Conservation (phyloP, 140 eudicot species). For the Bidens hawaiensis region DNA sequence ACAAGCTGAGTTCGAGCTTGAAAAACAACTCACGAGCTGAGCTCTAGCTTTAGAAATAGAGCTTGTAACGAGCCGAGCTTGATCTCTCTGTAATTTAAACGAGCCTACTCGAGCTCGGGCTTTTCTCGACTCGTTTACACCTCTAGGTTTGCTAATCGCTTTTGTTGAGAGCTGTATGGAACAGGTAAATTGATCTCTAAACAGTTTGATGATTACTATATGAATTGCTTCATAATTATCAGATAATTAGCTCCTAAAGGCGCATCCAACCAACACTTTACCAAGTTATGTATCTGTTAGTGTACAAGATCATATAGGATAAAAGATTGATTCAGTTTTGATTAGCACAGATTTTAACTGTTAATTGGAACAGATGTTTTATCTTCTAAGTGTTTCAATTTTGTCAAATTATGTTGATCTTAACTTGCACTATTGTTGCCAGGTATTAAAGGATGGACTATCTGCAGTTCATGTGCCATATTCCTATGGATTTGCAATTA, state of each 20-base stretch:
- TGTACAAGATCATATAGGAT: neutral
- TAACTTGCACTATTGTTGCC: slow-evolving; percentile 23
- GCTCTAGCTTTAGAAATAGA: no score
- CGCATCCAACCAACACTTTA: neutral
- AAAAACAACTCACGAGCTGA: no score
- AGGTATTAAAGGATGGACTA: slow-evolving; percentile 89
- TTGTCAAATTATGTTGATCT: slow-evolving; percentile 14
- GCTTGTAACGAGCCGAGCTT: no score
- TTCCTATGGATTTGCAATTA: slow-evolving; percentile 96
- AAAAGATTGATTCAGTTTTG: neutral
- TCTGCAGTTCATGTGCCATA: slow-evolving; percentile 88
- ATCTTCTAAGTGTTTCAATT: neutral
- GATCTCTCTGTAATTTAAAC: no score
- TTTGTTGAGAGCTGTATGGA: neutral
- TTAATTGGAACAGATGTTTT: neutral
- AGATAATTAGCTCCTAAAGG: neutral
- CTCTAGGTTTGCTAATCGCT: no score
- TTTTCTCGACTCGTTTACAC: no score
- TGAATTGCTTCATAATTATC: neutral
- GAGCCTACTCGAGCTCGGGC: no score
- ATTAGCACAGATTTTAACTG: neutral
- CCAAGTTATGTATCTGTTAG: neutral
- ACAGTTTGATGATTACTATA: neutral
- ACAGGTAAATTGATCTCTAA: neutral
- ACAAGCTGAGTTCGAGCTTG: no score